Conservation (phyloP, 495 filamentous ascomycete genomes). For the Ascobolus immersus region DNA sequence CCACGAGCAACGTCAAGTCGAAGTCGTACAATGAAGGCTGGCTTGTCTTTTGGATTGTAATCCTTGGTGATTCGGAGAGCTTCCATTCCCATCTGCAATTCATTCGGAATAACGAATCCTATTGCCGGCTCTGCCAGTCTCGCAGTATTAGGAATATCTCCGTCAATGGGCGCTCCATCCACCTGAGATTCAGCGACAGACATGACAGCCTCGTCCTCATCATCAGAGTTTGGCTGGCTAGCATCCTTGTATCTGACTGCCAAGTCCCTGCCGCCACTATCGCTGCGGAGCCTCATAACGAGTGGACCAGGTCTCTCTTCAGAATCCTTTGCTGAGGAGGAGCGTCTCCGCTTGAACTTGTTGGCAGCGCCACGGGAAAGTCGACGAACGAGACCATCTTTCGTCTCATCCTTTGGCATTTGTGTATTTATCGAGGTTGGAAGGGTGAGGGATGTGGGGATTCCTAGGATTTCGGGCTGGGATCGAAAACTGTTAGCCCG, state of each 20-base stretch:
- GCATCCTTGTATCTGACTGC: slow-evolving; percentile 27
- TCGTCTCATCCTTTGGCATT: no score
- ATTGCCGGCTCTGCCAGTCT: slow-evolving; percentile 17
- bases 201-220: slow-evolving; percentile 43
- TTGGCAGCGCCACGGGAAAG: slow-evolving; percentile 40
- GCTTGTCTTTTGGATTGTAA: slow-evolving; percentile 40
- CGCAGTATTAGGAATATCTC: slow-evolving; percentile 8
- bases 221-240: slow-evolving; percentile 30
- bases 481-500: no score
- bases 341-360: slow-evolving; percentile 45
- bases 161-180: slow-evolving; percentile 15
- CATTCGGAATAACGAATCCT: slow-evolving; percentile 43
- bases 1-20: slow-evolving; percentile 54
- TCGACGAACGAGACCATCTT: slow-evolving; percentile 30
- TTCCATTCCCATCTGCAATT: slow-evolving; percentile 46
- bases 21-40: no score
- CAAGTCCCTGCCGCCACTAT: slow-evolving; percentile 48
- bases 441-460: no score
- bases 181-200: slow-evolving; percentile 16
- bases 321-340: slow-evolving; percentile 42
- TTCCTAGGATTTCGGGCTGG: no score
- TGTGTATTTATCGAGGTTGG: no score
- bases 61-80: slow-evolving; percentile 67
- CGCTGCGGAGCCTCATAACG: slow-evolving; percentile 61
- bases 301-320: slow-evolving; percentile 75